A percentile compares a stretch with the other conserved stretches of the same genome.
Evolutionary conservation across 1,284 basidiomycete species (phyloP).

Genomic region (Trichosporon ovoides): DNA sequence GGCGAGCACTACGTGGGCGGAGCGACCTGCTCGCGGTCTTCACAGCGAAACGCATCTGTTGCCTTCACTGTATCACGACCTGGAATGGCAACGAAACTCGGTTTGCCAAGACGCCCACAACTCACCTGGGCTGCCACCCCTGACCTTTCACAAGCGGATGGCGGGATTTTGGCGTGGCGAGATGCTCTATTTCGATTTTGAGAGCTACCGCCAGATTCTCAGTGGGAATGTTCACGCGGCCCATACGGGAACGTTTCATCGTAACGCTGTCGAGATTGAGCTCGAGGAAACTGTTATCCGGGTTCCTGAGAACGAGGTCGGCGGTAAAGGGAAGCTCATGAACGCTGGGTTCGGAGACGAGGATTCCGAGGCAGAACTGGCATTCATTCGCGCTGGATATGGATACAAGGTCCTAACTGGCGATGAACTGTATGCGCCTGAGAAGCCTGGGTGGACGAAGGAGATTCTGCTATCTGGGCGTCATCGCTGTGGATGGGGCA

Average conservation of each 20-base stretch:
- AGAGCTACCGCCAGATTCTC: slow-evolving; percentile 52
- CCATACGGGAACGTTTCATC: slow-evolving; percentile 46
- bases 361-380: slow-evolving; percentile 33
- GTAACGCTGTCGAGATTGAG: slow-evolving; percentile 42
- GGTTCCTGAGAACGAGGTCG: slow-evolving; percentile 38
- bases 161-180: slow-evolving; percentile 53
- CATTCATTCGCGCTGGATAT: slow-evolving; percentile 35
- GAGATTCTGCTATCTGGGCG: slow-evolving; percentile 46
- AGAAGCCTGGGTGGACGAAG: slow-evolving; percentile 46
- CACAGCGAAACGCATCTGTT: slow-evolving; percentile 34
- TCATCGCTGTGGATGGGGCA: slow-evolving; percentile 34
- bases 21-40: slow-evolving; percentile 15
- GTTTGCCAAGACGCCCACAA: slow-evolving; percentile 49
- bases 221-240: slow-evolving; percentile 48
- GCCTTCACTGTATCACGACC: slow-evolving; percentile 43
- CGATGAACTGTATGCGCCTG: slow-evolving; percentile 28
- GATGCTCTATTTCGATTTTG: slow-evolving; percentile 55
- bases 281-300: slow-evolving; percentile 45
- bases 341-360: slow-evolving; percentile 39
- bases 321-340: slow-evolving; percentile 39
- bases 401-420: slow-evolving; percentile 33
- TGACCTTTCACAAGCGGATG: slow-evolving; percentile 48
- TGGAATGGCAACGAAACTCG: slow-evolving; percentile 48
- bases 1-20: slow-evolving; percentile 23
- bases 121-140: slow-evolving; percentile 48